A percentile compares a stretch with the other conserved stretches of the same genome.
Evolutionary conservation across 2,329 filamentous ascomycete genomes (phyloP).

Genomic region (Cytospora mali): DNA sequence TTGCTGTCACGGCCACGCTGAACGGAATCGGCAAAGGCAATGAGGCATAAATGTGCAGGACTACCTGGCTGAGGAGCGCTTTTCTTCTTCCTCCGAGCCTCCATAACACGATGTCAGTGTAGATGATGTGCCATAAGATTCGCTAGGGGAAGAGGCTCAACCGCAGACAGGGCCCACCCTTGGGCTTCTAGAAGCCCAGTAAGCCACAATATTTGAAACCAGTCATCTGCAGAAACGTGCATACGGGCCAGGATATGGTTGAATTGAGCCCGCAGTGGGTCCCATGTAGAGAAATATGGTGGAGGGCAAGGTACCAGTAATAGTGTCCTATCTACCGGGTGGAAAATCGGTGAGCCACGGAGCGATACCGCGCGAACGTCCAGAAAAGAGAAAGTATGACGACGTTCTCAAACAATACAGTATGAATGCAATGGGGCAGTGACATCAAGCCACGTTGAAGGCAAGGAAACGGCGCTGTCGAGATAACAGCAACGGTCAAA

Average conservation of each 20-base stretch:
- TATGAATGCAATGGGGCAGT: constrained; percentile 18
- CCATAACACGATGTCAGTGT: constrained; percentile 9
- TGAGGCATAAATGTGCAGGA: constrained; percentile 25
- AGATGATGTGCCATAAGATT: constrained; percentile 8
- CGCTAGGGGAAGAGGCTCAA: constrained; percentile 18
- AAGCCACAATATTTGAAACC: constrained; percentile 17
- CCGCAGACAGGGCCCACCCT: constrained; percentile 22
- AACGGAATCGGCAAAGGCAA: constrained; percentile 1
- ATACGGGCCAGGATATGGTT: constrained; percentile 1
- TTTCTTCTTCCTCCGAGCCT: background rate
- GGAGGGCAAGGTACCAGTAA: background rate
- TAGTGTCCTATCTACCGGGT: constrained; percentile 5
- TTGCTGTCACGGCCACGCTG: constrained; percentile 20
- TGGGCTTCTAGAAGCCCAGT: constrained; percentile 21
- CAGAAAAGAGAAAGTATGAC: constrained; percentile 11
- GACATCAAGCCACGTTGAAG: constrained; percentile 18
- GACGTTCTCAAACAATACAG: constrained; percentile 8
- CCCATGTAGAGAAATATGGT: constrained; percentile 25
- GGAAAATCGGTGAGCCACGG: constrained; percentile 21
- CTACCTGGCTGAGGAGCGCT: constrained; percentile 1
- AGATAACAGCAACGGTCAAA: background rate
- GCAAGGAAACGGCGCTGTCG: background rate
- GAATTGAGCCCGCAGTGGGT: constrained; percentile 7
- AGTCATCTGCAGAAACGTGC: constrained; percentile 21
- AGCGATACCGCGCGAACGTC: background rate